phyloP scores from a whole-genome alignment of 2,329 filamentous ascomycete species.

The Byssochlamys sp. region DNA sequence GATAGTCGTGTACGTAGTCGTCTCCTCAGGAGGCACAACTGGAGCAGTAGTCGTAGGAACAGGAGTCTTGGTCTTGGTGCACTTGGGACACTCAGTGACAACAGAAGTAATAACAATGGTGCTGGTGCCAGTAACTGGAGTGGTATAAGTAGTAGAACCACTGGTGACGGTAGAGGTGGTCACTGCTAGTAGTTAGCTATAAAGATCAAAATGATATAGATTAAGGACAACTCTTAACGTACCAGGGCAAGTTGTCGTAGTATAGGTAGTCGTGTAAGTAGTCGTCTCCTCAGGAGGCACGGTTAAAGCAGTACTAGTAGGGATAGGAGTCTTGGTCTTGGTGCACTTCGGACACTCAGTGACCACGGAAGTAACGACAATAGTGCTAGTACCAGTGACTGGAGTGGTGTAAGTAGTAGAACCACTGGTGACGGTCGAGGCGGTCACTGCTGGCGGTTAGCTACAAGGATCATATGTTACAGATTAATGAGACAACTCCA shows the following conservation, averaged over 20 bases:
- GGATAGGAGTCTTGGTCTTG: conserved; percentile 1
- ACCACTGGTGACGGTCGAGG: conserved; percentile 3
- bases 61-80: conserved; percentile 3
- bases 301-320: neutral
- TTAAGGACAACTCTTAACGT: neutral
- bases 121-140: conserved; percentile 4
- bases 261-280: conserved; percentile 1
- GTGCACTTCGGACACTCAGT: conserved; percentile 6
- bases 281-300: conserved; percentile 2
- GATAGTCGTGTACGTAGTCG: neutral
- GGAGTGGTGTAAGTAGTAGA: conserved; percentile 4
- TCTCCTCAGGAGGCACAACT: conserved; percentile 1
- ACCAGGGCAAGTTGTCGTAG: conserved; percentile 7
- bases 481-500: neutral
- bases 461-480: neutral
- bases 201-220: neutral
- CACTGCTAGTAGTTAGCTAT: conserved; percentile 2
- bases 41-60: neutral
- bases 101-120: conserved; percentile 4
- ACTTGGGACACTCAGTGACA: conserved; percentile 6
- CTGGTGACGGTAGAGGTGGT: conserved; percentile 4
- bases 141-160: conserved; percentile 5
- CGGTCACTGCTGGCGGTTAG: conserved; percentile 2
- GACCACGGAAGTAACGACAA: conserved; percentile 4
- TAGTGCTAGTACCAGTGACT: conserved; percentile 5